A percentile compares a stretch with the other conserved stretches of the same genome.
These are phyloP conservation scores for Plantago coronopus DNA, from an alignment of 305 asterid species.

Conservation along the genomic window DNA sequence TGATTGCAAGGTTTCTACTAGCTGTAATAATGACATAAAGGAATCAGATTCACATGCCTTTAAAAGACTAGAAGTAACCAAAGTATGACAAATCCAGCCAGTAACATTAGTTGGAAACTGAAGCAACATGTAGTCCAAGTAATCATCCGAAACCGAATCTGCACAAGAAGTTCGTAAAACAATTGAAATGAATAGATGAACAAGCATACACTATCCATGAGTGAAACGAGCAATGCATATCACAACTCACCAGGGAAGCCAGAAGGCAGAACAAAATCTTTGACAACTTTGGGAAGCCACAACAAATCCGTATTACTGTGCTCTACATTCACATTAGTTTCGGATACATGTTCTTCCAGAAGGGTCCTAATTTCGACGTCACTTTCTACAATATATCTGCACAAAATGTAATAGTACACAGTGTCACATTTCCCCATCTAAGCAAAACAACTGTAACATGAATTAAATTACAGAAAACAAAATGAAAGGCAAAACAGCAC, in stretches of 20 bases:
- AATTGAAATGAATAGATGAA: too few species aligned
- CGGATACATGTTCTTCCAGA: constrained; percentile 43
- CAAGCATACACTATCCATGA: constrained; percentile 13
- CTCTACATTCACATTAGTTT: constrained; percentile 21
- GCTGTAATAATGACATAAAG: too few species aligned
- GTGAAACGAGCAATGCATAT: not conserved
- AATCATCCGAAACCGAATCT: constrained; percentile 92
- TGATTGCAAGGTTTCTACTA: not conserved
- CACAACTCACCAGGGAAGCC: constrained; percentile 72
- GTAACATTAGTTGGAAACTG: constrained; percentile 96
- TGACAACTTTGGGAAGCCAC: constrained; percentile 65
- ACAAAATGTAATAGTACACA: constrained; percentile 10
- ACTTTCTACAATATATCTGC: constrained; percentile 64
- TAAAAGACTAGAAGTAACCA: constrained; percentile 93
- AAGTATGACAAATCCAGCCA: constrained; percentile 90
- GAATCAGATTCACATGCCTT: constrained; percentile 67
- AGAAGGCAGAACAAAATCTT: constrained; percentile 77
- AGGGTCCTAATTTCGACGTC: constrained; percentile 46
- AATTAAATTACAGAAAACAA: too few species aligned
- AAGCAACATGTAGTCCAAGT: constrained; percentile 83
- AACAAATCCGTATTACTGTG: constrained; percentile 29
- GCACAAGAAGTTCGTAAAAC: constrained; percentile 25
- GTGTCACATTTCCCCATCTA: not conserved
- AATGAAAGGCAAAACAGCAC: not conserved
- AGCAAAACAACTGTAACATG: not conserved